phyloP scores from a whole-genome alignment of 106 monocot genomes.

The Phalaenopsis equestris region DNA sequence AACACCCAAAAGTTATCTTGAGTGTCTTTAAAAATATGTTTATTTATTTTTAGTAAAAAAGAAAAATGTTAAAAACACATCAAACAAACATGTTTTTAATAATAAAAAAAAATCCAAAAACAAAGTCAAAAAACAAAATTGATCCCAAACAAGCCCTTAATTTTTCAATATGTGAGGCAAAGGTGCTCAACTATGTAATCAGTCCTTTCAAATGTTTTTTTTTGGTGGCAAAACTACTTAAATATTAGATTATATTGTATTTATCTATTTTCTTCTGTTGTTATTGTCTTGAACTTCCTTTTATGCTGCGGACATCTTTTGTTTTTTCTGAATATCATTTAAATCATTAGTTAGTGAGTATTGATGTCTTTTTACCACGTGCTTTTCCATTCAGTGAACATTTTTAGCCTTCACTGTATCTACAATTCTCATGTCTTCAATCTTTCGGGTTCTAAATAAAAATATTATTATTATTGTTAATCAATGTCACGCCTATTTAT shows the following conservation, averaged over 20 bases:
- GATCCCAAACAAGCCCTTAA: not conserved
- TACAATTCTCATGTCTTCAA: not conserved
- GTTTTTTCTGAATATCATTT: not conserved
- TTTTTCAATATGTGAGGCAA: not conserved
- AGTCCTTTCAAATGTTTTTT: no score
- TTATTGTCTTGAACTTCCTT: no score
- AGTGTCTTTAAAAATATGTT: no score
- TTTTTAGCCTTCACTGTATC: not conserved
- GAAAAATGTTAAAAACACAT: no score
- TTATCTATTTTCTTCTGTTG: not conserved
- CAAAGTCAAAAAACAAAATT: no score
- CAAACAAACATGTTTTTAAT: no score
- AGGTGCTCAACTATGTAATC: not conserved
- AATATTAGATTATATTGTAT: not conserved
- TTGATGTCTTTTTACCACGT: not conserved
- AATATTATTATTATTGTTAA: not conserved
- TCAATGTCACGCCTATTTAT: not conserved
- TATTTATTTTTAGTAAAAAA: no score
- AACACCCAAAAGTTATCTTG: no score
- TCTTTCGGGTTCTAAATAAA: not conserved
- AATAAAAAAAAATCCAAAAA: no score
- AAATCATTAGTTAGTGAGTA: not conserved
- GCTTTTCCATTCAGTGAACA: no score
- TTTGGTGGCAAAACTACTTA: not conserved
- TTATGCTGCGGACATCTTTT: not conserved